phyloP scores from a whole-genome alignment of 179 eudicot genomes.

The Vitellaria paradoxa region DNA sequence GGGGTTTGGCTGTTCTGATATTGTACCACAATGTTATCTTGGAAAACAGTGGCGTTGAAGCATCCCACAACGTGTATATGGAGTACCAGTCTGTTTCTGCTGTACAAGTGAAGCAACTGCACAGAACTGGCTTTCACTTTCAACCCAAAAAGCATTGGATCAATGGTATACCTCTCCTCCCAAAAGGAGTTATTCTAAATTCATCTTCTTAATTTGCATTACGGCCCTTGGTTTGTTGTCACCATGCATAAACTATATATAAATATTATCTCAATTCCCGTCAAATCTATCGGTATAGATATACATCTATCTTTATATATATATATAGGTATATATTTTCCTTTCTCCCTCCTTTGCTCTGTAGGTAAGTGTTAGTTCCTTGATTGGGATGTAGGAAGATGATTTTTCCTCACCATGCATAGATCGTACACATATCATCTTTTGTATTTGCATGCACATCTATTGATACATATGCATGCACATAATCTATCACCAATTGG shows the following conservation, averaged over 20 bases:
- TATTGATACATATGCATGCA: neutral
- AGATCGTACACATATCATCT: neutral
- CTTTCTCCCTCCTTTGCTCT: neutral
- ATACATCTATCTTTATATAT: neutral
- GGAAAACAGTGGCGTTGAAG: slow-evolving; percentile 22
- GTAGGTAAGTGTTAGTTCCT: neutral
- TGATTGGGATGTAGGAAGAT: neutral
- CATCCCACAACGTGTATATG: slow-evolving; percentile 19
- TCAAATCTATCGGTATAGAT: too few species aligned
- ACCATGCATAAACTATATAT: too few species aligned
- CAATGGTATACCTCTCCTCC: slow-evolving; percentile 18
- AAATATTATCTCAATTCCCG: too few species aligned
- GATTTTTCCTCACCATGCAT: neutral
- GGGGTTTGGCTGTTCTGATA: neutral
- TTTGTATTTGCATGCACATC: neutral
- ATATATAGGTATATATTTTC: neutral
- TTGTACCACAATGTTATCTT: neutral
- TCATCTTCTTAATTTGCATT: too few species aligned
- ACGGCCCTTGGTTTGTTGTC: too few species aligned
- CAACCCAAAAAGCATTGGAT: slow-evolving; percentile 36
- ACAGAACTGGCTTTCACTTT: slow-evolving; percentile 31
- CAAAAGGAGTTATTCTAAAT: neutral
- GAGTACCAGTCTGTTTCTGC: slow-evolving; percentile 13
- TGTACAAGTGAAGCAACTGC: slow-evolving; percentile 11
- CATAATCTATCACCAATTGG: too few species aligned